Evolutionary conservation across 495 filamentous ascomycete species (phyloP).

Genomic region (Penicillium diatomitis): DNA sequence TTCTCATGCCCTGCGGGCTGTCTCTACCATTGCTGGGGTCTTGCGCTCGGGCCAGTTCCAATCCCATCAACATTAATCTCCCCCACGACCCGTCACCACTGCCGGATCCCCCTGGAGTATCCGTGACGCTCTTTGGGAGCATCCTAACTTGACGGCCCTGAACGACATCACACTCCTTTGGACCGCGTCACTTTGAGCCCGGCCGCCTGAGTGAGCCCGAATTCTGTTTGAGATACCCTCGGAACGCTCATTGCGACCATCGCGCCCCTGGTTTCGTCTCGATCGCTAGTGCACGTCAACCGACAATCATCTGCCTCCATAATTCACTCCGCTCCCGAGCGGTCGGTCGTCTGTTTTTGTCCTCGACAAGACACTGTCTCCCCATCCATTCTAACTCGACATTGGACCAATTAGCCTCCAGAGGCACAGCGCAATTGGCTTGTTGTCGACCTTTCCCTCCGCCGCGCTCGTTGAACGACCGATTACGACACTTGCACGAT

Average conservation of each 20-base stretch:
- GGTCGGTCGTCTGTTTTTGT: too few species aligned
- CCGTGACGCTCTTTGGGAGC: too few species aligned
- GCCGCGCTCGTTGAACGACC: slow-evolving; percentile 25
- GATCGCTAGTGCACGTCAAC: neutral
- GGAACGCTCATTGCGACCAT: too few species aligned
- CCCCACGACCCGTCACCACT: too few species aligned
- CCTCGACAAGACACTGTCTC: neutral
- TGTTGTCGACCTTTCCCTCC: slow-evolving; percentile 3
- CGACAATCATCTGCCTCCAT: slow-evolving; percentile 1
- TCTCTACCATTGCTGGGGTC: slow-evolving; percentile 2
- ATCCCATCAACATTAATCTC: neutral
- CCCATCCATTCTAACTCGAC: neutral
- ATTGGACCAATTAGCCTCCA: neutral
- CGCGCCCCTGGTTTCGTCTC: slow-evolving; percentile 4
- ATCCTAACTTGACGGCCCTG: too few species aligned
- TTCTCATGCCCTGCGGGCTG: neutral
- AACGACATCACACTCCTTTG: too few species aligned
- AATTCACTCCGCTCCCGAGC: neutral
- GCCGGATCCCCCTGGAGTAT: slow-evolving; percentile 3
- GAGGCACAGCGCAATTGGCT: slow-evolving; percentile 1
- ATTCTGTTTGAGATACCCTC: too few species aligned
- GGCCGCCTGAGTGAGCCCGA: too few species aligned
- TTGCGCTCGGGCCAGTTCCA: neutral
- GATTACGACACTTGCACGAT: slow-evolving; percentile 40
- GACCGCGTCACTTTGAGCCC: too few species aligned